Base-by-base conservation (phyloP, 192 early-diverging fungal genomes). In the Coemansia sp. region DNA sequence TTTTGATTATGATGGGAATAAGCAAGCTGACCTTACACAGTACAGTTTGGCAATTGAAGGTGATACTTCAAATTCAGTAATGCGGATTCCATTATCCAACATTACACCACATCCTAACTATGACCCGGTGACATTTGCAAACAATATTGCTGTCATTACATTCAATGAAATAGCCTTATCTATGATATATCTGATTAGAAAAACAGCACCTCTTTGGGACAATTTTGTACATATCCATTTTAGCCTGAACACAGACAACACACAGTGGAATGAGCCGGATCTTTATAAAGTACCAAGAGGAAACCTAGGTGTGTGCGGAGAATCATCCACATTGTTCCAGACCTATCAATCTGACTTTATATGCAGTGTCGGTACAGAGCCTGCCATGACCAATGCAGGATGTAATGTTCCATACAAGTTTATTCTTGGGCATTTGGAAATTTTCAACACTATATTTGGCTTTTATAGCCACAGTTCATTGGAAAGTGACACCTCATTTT, bases 391-490 rank as follows among this genome's bases (percentile, higher is more conserved):
- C 8, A 32, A 62, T 21, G 23, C 19, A 3, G 49, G 32, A 47
- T 75, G 73, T n/a, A 51, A 43, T 1, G 61, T 63, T 8, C 63
- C 66, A 2, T 68, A 62, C 56, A 69, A 58, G 35, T 49, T 60
- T 24, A 56, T 68, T 12, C n/a, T 58, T 43, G 55, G 63, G 4
- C 58, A 32, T 23, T 37, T 21, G 9, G 58, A 60, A 0, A 41
- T 45, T 4, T 54, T 21, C 12, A 32, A 50, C 1, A 63, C 52
- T 2, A 51, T 62, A 22, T 55, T 57, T 1, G 73, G 63, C 1
- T 47, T 76, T 14, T 63, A 63, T 19, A 76, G 73, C 48, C 63
- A 62, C 43, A 76, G 73, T n/a, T 37, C 53, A 1, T 32, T 62
- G 15, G 27, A 48, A 22, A 55, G 58, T 0, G 43, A 22, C 22